A percentile compares a stretch with the other conserved stretches of the same genome.
Evolutionary conservation across 2,329 filamentous ascomycete species (phyloP).

Genomic region (Xylaria digitata): DNA sequence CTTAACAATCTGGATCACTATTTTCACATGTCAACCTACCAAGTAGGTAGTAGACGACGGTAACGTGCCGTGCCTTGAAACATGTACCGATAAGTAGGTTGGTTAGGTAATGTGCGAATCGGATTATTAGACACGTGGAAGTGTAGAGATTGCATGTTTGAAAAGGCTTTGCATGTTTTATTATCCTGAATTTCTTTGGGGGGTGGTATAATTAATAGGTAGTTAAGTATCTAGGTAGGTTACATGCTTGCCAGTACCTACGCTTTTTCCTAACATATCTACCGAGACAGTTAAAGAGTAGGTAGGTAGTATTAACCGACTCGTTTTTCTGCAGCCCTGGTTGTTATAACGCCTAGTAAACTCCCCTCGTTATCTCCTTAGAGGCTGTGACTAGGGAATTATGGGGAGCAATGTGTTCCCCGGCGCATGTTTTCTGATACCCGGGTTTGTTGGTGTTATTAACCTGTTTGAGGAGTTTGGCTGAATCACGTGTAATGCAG

Average conservation of each 20-base stretch:
- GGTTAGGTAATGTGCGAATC: not conserved
- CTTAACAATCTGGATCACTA: not conserved
- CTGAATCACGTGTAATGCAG: not conserved
- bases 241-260: conserved; percentile 10
- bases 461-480: not conserved
- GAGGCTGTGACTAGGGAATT: not conserved
- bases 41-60: not conserved
- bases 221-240: too few species aligned
- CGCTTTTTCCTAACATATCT: not conserved
- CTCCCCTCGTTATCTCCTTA: not conserved
- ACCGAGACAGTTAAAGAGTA: not conserved
- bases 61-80: not conserved
- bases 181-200: not conserved
- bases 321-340: conserved; percentile 5
- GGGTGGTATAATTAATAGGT: not conserved
- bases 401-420: not conserved
- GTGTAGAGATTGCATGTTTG: not conserved
- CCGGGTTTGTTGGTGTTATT: not conserved
- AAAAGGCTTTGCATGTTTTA: conserved; percentile 3
- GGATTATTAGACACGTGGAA: conserved; percentile 1
- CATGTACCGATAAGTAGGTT: not conserved
- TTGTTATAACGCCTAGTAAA: not conserved
- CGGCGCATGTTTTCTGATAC: not conserved
- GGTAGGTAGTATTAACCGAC: not conserved
- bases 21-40: conserved; percentile 31